Base-by-base conservation (phyloP, 140 eudicot species). In the Bidens hawaiensis region DNA sequence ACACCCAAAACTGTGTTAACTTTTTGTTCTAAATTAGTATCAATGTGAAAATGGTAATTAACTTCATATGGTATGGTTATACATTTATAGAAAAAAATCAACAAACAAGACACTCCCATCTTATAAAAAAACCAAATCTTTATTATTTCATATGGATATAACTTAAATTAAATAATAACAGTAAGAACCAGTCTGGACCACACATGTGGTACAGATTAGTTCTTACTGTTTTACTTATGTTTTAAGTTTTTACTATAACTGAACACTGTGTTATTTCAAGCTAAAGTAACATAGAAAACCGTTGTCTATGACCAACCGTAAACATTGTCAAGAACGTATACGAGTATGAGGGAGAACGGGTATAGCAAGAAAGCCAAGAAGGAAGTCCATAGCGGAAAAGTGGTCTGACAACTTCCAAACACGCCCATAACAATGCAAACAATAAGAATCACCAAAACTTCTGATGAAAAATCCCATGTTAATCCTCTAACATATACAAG, bases 341-440 rank as follows among this genome's bases (percentile, higher is more conserved):
- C 96, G 3, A 93, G 85, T 23, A 80, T 76, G 63, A 93, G 81
- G 31, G 99, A 88, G 68, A 88, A 75, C 0, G 99, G 99, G 67
- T 93, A 93, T 14, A 93, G 85, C 14, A 62, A 17, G 80, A 88
- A 93, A 56, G 99, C 99, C 49, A 93, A 18, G 40, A 78, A 60
- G 4, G 94, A 60, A 34, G 96, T 93, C 99, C 96, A 93, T 6
- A 93, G 77, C n/a, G 99, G 99, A 50, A 93, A 93, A 33, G 96
- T 80, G 51, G 95, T 93, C 52, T 90, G 83, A 56, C 83, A 36
- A 64, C 99, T 88, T 23, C 82, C 96, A 17, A 93, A 79, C 10
- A 71, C 79, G 16, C 95, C 95, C 99, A 93, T 83, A 60, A 93
- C 81, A 24, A 85, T 14, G 79, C 99, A 93, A 15, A 93, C 99